phyloP scores from a whole-genome alignment of 2,329 filamentous ascomycete species.

The Zymoseptoria pseudotritici region DNA sequence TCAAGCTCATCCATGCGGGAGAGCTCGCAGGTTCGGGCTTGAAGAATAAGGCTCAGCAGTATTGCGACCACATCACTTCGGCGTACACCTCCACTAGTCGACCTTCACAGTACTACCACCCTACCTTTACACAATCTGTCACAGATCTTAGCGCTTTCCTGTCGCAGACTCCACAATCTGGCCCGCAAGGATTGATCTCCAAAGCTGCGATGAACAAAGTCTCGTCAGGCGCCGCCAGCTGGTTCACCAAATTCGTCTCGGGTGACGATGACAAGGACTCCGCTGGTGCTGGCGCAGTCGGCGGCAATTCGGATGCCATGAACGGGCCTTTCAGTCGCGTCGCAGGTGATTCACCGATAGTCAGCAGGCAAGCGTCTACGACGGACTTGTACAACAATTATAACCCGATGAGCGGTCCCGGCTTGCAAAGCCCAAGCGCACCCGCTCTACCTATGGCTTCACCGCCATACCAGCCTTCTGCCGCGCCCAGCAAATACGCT shows the following conservation, averaged over 20 bases:
- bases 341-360: conserved; percentile 51
- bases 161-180: conserved; percentile 66
- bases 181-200: conserved; percentile 76
- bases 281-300: conserved; percentile 49
- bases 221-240: conserved; percentile 79
- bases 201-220: conserved; percentile 96
- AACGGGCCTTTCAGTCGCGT: conserved; percentile 67
- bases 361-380: conserved; percentile 53
- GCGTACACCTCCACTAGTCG: conserved; percentile 75
- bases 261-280: conserved; percentile 71
- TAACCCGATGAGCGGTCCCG: conserved; percentile 42
- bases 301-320: conserved; percentile 18
- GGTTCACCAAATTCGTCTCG: conserved; percentile 92
- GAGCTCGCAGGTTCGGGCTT: conserved; percentile 77
- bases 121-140: conserved; percentile 62
- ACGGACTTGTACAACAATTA: conserved; percentile 59
- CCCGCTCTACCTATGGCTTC: conserved; percentile 8
- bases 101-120: conserved; percentile 79
- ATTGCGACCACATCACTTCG: conserved; percentile 75
- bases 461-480: conserved; percentile 11
- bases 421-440: conserved; percentile 10
- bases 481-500: conserved; percentile 25
- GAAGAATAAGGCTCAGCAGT: conserved; percentile 75
- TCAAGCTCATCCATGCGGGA: conserved; percentile 85
- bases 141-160: conserved; percentile 79